These are phyloP conservation scores for Serendipita indica DNA, from an alignment of 768 basidiomycete species.

Conservation along the genomic window DNA sequence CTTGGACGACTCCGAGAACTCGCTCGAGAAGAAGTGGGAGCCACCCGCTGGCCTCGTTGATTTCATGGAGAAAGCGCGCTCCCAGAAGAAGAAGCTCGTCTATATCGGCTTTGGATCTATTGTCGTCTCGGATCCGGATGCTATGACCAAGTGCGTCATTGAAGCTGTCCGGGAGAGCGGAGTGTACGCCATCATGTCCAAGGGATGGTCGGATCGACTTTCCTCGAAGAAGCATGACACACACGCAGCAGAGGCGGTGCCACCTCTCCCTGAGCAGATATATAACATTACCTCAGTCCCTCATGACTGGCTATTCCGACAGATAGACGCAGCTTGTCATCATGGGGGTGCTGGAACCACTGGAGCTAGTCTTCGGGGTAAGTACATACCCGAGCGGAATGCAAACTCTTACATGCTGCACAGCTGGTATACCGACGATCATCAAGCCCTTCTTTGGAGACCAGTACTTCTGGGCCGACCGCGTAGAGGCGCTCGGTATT, in stretches of 20 bases:
- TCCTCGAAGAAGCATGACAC: slow-evolving; percentile 37
- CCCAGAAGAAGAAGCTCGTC: slow-evolving; percentile 71
- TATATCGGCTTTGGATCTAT: slow-evolving; percentile 98
- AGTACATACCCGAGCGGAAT: slow-evolving; percentile 16
- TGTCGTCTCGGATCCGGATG: slow-evolving; percentile 85
- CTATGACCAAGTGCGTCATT: slow-evolving; percentile 82
- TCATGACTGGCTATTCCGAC: slow-evolving; percentile 90
- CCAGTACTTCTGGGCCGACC: slow-evolving; percentile 95
- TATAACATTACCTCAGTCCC: slow-evolving; percentile 76
- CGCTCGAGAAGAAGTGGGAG: slow-evolving; percentile 65
- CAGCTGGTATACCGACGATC: slow-evolving; percentile 88
- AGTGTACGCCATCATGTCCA: slow-evolving; percentile 85
- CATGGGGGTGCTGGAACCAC: slow-evolving; percentile 97
- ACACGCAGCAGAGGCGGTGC: slow-evolving; percentile 39
- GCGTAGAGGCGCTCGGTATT: slow-evolving; percentile 90
- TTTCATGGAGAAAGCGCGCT: slow-evolving; percentile 71
- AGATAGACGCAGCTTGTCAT: slow-evolving; percentile 94
- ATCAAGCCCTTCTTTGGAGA: slow-evolving; percentile 97
- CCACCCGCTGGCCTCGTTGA: slow-evolving; percentile 65
- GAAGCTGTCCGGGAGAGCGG: slow-evolving; percentile 78
- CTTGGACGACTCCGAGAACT: slow-evolving; percentile 82
- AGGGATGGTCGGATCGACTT: slow-evolving; percentile 94
- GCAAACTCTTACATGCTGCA: slow-evolving; percentile 1
- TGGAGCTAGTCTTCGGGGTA: slow-evolving; percentile 84
- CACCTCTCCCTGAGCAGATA: slow-evolving; percentile 62